A percentile compares a stretch with the other conserved stretches of the same genome.
Conservation (phyloP, 1,284 basidiomycete genomes). For the Fomes fomentarius region DNA sequence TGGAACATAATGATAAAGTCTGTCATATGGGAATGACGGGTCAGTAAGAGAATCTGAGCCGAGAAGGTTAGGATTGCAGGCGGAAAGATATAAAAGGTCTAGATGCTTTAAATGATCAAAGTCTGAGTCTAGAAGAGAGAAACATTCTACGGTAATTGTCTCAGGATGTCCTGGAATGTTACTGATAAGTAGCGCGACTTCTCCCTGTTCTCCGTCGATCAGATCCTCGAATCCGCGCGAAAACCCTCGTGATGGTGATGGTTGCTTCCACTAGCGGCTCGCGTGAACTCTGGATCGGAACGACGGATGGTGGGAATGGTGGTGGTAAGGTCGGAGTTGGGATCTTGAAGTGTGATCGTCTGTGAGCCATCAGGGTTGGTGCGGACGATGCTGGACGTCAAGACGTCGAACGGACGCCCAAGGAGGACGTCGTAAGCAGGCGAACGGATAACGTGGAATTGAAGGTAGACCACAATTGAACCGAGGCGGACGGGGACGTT, state of each 20-base stretch:
- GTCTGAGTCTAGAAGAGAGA: too few relatives aligned
- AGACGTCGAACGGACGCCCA: constrained; percentile 37
- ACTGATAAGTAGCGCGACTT: background rate
- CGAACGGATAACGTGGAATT: constrained; percentile 28
- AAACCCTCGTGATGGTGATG: background rate
- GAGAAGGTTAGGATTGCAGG: too few relatives aligned
- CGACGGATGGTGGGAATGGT: constrained; percentile 33
- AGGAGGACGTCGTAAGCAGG: constrained; percentile 37
- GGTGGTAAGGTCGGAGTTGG: constrained; percentile 22
- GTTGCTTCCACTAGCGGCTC: too few relatives aligned
- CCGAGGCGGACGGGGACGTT: constrained; percentile 25
- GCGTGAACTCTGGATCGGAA: too few relatives aligned
- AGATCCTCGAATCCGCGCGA: background rate
- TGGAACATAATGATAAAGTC: too few relatives aligned
- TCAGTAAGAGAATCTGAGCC: too few relatives aligned
- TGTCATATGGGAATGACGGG: too few relatives aligned
- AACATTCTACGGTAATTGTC: background rate
- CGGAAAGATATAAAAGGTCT: too few relatives aligned
- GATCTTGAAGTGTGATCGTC: constrained; percentile 30
- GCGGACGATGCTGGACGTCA: constrained; percentile 29
- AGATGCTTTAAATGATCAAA: too few relatives aligned
- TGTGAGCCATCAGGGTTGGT: constrained; percentile 28
- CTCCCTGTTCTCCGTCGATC: background rate
- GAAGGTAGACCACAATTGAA: constrained; percentile 24
- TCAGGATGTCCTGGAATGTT: background rate